Evolutionary conservation across 768 basidiomycete species (phyloP).

Genomic region (Amylocystis lapponica): DNA sequence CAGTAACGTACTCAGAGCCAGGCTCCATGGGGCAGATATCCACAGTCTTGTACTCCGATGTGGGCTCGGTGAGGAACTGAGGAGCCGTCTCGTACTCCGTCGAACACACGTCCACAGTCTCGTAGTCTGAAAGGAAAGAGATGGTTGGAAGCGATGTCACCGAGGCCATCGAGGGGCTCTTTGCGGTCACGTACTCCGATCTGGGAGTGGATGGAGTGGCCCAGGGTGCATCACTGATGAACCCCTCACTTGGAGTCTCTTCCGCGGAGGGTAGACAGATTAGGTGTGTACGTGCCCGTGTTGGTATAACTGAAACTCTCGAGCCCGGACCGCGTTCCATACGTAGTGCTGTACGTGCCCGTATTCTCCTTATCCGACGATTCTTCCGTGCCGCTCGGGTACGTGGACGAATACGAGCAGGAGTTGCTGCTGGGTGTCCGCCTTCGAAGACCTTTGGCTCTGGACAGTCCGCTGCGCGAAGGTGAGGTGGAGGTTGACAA

Average conservation of each 20-base stretch:
- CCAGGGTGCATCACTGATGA: background rate
- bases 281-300: constrained; percentile 15
- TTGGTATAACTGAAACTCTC: constrained; percentile 20
- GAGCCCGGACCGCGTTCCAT: constrained; percentile 4
- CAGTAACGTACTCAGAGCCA: constrained; percentile 47
- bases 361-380: constrained; percentile 56
- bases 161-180: constrained; percentile 30
- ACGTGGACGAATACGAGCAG: constrained; percentile 37
- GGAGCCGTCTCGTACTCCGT: constrained; percentile 31
- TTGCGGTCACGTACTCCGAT: constrained; percentile 8
- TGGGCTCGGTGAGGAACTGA: constrained; percentile 27
- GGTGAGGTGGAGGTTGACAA: constrained; percentile 41
- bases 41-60: constrained; percentile 39
- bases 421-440: constrained; percentile 38
- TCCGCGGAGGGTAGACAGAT: constrained; percentile 7
- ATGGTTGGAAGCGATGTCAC: constrained; percentile 56
- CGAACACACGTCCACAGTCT: constrained; percentile 34
- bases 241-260: constrained; percentile 4
- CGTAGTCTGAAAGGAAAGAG: constrained; percentile 39
- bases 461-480: constrained; percentile 45
- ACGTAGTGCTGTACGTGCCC: constrained; percentile 17
- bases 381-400: constrained; percentile 33
- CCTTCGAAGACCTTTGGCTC: constrained; percentile 53
- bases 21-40: constrained; percentile 34
- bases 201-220: background rate